A percentile compares a stretch with the other conserved stretches of the same genome.
These are phyloP conservation scores for Colletotrichum endophyticum DNA, from an alignment of 2,329 filamentous ascomycete species.

Conservation along the genomic window DNA sequence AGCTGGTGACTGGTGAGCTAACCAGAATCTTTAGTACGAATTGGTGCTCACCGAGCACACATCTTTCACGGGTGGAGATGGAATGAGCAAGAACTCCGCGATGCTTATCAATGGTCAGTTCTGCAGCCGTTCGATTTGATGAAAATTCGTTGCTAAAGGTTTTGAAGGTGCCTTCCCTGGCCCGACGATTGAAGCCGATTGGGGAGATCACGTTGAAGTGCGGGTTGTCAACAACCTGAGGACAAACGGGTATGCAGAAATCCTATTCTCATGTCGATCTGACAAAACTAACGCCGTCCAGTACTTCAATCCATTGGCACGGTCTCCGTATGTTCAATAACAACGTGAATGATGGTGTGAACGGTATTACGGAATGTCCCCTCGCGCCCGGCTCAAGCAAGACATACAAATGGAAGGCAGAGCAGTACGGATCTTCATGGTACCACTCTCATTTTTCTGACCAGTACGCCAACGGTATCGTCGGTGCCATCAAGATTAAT, in stretches of 20 bases:
- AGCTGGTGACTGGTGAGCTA: not conserved
- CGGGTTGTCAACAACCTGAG: constrained; percentile 70
- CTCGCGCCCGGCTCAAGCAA: constrained; percentile 38
- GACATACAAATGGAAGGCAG: constrained; percentile 40
- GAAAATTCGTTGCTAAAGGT: not conserved
- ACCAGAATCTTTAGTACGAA: constrained; percentile 8
- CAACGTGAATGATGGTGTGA: constrained; percentile 52
- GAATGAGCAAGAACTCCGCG: constrained; percentile 21
- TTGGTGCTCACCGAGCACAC: constrained; percentile 21
- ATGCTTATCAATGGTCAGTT: constrained; percentile 27
- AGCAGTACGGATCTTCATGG: constrained; percentile 41
- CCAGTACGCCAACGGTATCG: constrained; percentile 57
- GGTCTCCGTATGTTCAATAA: constrained; percentile 49
- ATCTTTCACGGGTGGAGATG: constrained; percentile 19
- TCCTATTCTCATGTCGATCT: not conserved
- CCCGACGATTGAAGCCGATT: constrained; percentile 57
- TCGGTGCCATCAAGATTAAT: constrained; percentile 55
- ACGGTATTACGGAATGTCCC: constrained; percentile 46
- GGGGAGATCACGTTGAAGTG: constrained; percentile 59
- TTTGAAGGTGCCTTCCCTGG: constrained; percentile 22
- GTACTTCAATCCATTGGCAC: constrained; percentile 55
- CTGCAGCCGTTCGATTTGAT: not conserved
- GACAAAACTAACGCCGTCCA: not conserved
- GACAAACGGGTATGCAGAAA: constrained; percentile 35
- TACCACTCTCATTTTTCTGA: constrained; percentile 58